A percentile compares a stretch with the other conserved stretches of the same genome.
Evolutionary conservation across 208 protist species (phyloP).

Genomic region (Leishmania gerbilli): DNA sequence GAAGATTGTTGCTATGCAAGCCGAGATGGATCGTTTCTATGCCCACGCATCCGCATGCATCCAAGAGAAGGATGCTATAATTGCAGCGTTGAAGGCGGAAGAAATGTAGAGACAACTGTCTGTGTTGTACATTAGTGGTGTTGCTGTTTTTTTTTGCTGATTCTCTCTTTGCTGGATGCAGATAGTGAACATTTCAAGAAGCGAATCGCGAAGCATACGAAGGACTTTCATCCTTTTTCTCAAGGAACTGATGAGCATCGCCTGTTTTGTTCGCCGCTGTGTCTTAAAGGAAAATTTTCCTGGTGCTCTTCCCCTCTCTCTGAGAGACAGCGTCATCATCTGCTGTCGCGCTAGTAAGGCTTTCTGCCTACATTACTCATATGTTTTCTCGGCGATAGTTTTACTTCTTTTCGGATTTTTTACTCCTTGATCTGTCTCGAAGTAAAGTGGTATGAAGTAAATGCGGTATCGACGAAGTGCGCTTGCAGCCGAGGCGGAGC

Average conservation of each 20-base stretch:
- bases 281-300: neutral
- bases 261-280: neutral
- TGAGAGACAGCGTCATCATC: too few relatives aligned
- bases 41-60: conserved; percentile 16
- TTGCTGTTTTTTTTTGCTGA: neutral
- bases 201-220: neutral
- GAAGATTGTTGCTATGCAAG: conserved; percentile 22
- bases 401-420: too few relatives aligned
- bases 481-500: neutral
- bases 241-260: neutral
- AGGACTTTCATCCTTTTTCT: neutral
- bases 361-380: too few relatives aligned
- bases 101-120: neutral
- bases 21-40: conserved; percentile 20
- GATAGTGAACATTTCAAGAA: neutral
- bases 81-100: conserved; percentile 19
- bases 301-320: neutral
- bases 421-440: too few relatives aligned
- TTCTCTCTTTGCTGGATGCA: neutral
- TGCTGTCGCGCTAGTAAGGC: too few relatives aligned
- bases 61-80: conserved; percentile 27
- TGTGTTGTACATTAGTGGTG: neutral
- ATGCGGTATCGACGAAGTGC: conserved; percentile 18
- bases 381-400: too few relatives aligned
- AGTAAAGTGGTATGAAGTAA: too few relatives aligned